Evolutionary conservation across 805 yeast genomes (phyloP).

Genomic region (Danielozyma ontarioensis): DNA sequence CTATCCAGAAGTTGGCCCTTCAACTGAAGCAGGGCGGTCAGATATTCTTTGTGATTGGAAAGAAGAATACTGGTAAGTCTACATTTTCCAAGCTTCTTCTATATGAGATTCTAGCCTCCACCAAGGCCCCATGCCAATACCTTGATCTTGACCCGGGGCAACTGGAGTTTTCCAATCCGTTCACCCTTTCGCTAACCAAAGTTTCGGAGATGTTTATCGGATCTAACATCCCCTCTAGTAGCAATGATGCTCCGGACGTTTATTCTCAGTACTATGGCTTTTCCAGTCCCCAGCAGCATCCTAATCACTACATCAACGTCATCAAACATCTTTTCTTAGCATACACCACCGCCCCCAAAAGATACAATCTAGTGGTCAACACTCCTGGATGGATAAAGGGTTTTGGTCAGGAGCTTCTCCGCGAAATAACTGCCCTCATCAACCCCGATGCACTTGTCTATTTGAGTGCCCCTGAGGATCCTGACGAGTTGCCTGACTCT

Average conservation of each 20-base stretch:
- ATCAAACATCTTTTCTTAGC: constrained; percentile 36
- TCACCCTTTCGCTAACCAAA: constrained; percentile 54
- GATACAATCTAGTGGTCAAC: constrained; percentile 53
- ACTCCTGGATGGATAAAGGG: constrained; percentile 94
- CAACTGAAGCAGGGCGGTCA: constrained; percentile 1
- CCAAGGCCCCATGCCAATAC: constrained; percentile 34
- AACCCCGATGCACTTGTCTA: constrained; percentile 56
- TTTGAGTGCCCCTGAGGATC: constrained; percentile 25
- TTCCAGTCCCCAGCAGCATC: constrained; percentile 62
- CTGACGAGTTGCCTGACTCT: constrained; percentile 16
- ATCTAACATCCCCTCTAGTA: constrained; percentile 16
- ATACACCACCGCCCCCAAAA: constrained; percentile 17
- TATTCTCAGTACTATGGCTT: constrained; percentile 52
- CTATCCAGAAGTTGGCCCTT: constrained; percentile 2
- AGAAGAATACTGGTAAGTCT: constrained; percentile 81
- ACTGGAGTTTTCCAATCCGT: constrained; percentile 71
- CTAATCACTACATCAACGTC: constrained; percentile 46
- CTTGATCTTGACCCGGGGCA: constrained; percentile 90
- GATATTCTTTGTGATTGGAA: constrained; percentile 47
- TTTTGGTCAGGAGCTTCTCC: constrained; percentile 66
- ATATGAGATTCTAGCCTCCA: constrained; percentile 38
- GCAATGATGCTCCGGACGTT: constrained; percentile 6
- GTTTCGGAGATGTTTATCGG: constrained; percentile 23
- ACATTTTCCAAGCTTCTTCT: constrained; percentile 54
- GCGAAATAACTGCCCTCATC: constrained; percentile 36